A percentile compares a stretch with the other conserved stretches of the same genome.
These are phyloP conservation scores for Triticum monococcum DNA, from an alignment of 176 grass and related monocot genomes.

Conservation along the genomic window DNA sequence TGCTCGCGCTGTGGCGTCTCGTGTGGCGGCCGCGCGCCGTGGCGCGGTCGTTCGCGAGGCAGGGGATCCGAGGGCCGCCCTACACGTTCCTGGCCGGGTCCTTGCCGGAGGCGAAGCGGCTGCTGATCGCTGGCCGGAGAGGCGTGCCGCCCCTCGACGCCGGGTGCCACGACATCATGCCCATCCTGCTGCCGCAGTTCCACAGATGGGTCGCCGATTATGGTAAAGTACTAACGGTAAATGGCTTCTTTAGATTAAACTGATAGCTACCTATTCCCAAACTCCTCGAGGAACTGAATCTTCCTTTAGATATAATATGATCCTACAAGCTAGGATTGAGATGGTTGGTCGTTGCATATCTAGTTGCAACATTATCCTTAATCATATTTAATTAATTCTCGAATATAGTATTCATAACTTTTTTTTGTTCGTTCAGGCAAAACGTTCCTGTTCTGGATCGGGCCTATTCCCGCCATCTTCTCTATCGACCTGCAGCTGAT, in stretches of 20 bases:
- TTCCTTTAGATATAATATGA: too few species aligned
- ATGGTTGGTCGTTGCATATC: background rate
- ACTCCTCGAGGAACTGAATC: background rate
- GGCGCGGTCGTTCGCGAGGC: slow-evolving; percentile 15
- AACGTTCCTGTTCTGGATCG: slow-evolving; percentile 60
- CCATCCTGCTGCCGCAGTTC: slow-evolving; percentile 20
- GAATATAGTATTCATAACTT: background rate
- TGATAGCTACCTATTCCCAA: background rate
- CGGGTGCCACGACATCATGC: slow-evolving; percentile 28
- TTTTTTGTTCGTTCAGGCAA: background rate
- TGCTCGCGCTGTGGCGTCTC: slow-evolving; percentile 29
- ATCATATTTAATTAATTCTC: background rate
- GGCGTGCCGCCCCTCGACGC: slow-evolving; percentile 8
- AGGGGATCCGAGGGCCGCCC: slow-evolving; percentile 41
- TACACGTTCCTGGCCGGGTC: slow-evolving; percentile 47
- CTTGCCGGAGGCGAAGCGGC: slow-evolving; percentile 34
- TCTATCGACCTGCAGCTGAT: slow-evolving; percentile 38
- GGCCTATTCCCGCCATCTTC: slow-evolving; percentile 28
- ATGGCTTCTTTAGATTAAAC: too few species aligned
- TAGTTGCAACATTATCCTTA: background rate
- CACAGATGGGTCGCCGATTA: slow-evolving; percentile 37
- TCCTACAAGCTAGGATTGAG: background rate
- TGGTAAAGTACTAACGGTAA: slow-evolving; percentile 3
- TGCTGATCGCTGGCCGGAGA: slow-evolving; percentile 9
- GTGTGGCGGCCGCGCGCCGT: slow-evolving; percentile 30